Evolutionary conservation across 1,139 yeast species (phyloP).

Genomic region (Sugiyamaella paludigena): DNA sequence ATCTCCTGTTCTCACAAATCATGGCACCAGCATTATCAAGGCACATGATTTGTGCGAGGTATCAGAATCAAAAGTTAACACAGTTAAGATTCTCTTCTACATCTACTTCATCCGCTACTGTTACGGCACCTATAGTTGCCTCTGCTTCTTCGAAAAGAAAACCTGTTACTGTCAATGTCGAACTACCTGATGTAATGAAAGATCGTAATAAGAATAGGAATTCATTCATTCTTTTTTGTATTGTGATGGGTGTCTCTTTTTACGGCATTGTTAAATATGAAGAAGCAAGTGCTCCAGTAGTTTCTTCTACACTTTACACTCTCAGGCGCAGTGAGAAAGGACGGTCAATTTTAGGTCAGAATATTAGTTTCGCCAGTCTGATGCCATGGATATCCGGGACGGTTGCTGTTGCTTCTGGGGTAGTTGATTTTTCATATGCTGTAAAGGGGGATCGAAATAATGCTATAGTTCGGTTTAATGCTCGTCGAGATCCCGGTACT

Average conservation of each 20-base stretch:
- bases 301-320: constrained; percentile 82
- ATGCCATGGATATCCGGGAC: constrained; percentile 92
- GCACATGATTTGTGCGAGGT: neutral
- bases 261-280: constrained; percentile 85
- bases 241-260: constrained; percentile 64
- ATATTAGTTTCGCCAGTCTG: constrained; percentile 64
- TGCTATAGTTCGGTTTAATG: constrained; percentile 39
- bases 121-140: neutral
- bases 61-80: neutral
- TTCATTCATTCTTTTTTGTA: constrained; percentile 59
- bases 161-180: constrained; percentile 37
- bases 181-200: constrained; percentile 59
- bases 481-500: constrained; percentile 33
- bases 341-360: constrained; percentile 64
- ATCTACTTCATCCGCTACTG: neutral
- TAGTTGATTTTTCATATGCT: constrained; percentile 66
- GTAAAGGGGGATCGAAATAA: constrained; percentile 56
- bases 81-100: no score
- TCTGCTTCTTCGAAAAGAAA: constrained; percentile 14
- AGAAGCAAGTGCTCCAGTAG: constrained; percentile 82
- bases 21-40: no score
- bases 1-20: no score
- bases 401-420: constrained; percentile 78
- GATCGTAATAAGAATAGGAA: constrained; percentile 50
- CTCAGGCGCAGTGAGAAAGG: constrained; percentile 75